These are phyloP conservation scores for Inga leiocalycina DNA, from an alignment of 306 rosid genomes.

Conservation along the genomic window DNA sequence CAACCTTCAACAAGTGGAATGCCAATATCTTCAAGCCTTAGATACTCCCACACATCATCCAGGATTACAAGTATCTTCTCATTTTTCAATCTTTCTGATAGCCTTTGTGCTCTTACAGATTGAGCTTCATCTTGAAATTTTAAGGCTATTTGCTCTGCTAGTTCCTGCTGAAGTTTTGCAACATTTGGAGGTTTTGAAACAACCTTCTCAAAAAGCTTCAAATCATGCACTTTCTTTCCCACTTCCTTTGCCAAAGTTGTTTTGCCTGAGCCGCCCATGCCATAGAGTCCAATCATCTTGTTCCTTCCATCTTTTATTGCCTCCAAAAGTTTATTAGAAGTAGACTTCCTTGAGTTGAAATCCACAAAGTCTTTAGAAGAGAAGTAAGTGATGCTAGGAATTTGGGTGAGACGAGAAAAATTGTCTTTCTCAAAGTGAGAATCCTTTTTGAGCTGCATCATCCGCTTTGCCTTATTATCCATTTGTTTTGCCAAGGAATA, in stretches of 20 bases:
- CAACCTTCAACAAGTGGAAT: neutral
- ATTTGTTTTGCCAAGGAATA: neutral
- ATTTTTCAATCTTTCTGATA: neutral
- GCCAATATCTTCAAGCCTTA: neutral
- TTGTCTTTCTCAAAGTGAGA: neutral
- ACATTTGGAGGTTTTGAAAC: neutral
- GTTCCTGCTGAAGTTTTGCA: neutral
- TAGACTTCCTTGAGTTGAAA: neutral
- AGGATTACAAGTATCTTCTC: neutral
- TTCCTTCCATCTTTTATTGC: neutral
- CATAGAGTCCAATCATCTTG: neutral
- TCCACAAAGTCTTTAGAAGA: neutral
- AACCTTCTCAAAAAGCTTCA: neutral
- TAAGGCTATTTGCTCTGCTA: neutral
- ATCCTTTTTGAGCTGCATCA: neutral
- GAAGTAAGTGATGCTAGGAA: neutral
- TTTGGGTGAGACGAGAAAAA: neutral
- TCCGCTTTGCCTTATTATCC: neutral
- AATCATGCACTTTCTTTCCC: neutral
- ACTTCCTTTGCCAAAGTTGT: neutral
- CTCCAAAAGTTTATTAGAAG: neutral
- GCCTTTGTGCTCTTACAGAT: fast-evolving
- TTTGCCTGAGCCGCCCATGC: constrained; percentile 16
- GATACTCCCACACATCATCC: neutral
- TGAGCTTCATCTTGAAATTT: neutral